Evolutionary conservation across 2,329 filamentous ascomycete species (phyloP).

Genomic region (Exophiala oligosperma): DNA sequence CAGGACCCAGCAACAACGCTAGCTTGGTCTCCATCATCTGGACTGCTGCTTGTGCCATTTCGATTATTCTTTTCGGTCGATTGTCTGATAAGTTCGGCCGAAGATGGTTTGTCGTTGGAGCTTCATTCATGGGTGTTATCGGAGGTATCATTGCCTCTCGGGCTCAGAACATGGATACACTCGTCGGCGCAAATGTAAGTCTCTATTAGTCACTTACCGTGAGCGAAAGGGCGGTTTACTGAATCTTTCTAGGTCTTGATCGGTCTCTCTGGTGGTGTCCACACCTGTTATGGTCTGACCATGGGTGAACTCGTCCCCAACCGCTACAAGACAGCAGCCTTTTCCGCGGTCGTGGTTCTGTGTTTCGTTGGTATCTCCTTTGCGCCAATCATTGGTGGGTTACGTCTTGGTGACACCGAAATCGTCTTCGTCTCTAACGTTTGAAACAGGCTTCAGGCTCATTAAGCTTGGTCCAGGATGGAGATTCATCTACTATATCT

Average conservation of each 20-base stretch:
- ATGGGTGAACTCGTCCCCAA: conserved; percentile 16
- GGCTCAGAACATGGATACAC: conserved; percentile 33
- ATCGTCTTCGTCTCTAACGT: too few relatives aligned
- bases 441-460: background rate
- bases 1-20: conserved; percentile 10
- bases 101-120: conserved; percentile 18
- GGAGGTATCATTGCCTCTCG: conserved; percentile 33
- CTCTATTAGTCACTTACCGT: too few relatives aligned
- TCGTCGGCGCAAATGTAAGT: conserved; percentile 32
- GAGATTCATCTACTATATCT: conserved; percentile 44
- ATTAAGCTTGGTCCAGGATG: background rate
- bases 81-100: conserved; percentile 23
- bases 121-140: conserved; percentile 12
- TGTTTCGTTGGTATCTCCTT: background rate
- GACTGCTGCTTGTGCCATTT: conserved; percentile 14
- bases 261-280: conserved; percentile 10
- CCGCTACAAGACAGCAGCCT: conserved; percentile 7
- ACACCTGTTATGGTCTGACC: conserved; percentile 16
- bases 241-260: background rate
- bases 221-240: too few relatives aligned
- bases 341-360: background rate
- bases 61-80: conserved; percentile 20
- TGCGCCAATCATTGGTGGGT: background rate
- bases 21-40: conserved; percentile 20
- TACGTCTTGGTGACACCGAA: too few relatives aligned